Evolutionary conservation across 805 yeast genomes (phyloP), one percentile per base, ranked within the genome.

Genomic region (Spathaspora gorwiae): DNA sequence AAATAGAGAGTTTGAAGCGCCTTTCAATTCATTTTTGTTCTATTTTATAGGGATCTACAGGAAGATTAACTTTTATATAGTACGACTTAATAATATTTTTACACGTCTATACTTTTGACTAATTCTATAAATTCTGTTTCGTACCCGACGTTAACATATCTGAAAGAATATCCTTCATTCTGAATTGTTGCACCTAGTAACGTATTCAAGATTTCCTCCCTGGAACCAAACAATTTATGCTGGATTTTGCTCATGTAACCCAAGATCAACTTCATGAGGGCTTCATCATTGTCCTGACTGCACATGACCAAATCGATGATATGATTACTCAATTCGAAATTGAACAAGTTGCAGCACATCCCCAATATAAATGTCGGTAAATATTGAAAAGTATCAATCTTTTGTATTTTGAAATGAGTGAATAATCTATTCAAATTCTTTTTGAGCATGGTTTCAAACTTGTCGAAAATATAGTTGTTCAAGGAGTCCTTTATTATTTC

Each of bases 231-330:
- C 30, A 83, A 65, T 52, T 75, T 76, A 48, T 54, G 56, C 39
- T 75, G 76, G 14, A 78, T 62, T 36, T 68, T 65, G 24, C 69
- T 67, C 37, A 84, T 56, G 11, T 81, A 57, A 0, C 80, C 85
- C n/a, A 84, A 58, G 1, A 76, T 65, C 9, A 75, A 70, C 15
- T 84, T 70, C 37, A 80, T 61, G 11, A 35, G 10, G 50, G 81
- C 70, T 1, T 74, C 61, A 51, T 80, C 87, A 7, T 83, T 81
- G 51, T 79, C 86, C 4, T 83, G 81, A 56, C 83, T 88, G 56
- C 82, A 81, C 9, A 82, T 57, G 56, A 72, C 73, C 5, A 83
- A 66, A 56, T 84, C 90, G 48, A 84, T 54, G 6, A 84, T 51
- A 12, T 80, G 71, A 26, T 72, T 64, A 7, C 76, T 59, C 1